Conservation (phyloP, 2,329 filamentous ascomycete genomes). For the Aureobasidium leucospermi region DNA sequence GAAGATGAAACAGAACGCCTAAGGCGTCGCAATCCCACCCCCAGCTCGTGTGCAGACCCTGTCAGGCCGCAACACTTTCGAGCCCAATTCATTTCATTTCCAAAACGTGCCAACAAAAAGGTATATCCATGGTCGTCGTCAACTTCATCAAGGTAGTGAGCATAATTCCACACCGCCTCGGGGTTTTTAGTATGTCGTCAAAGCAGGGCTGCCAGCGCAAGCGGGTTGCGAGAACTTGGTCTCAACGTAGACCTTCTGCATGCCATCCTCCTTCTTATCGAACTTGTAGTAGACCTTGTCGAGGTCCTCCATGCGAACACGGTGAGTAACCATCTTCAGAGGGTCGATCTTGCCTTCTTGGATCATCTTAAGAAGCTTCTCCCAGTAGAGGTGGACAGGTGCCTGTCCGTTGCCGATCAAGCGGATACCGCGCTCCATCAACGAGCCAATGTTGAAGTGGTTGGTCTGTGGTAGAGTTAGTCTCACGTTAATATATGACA, state of each 20-base stretch:
- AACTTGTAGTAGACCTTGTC: conserved; percentile 52
- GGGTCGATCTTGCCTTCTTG: conserved; percentile 64
- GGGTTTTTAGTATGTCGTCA: conserved; percentile 38
- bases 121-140: conserved; percentile 10
- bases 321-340: conserved; percentile 72
- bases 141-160: conserved; percentile 11
- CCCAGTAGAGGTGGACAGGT: conserved; percentile 79
- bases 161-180: neutral
- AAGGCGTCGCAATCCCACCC: neutral
- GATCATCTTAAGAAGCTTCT: conserved; percentile 63
- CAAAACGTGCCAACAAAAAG: conserved; percentile 8
- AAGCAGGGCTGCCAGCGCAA: conserved; percentile 40
- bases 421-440: conserved; percentile 82
- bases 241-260: conserved; percentile 74
- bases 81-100: conserved; percentile 9
- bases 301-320: conserved; percentile 48
- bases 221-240: conserved; percentile 51
- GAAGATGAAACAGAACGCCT: neutral
- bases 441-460: conserved; percentile 69
- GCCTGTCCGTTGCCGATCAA: conserved; percentile 63
- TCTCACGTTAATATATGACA: conserved; percentile 15
- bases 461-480: conserved; percentile 47
- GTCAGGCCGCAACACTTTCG: conserved; percentile 5
- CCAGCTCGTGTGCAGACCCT: neutral
- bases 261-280: conserved; percentile 62